phyloP scores from a whole-genome alignment of 108 stramenopile species.

The Fragilariopsis cylindrus region DNA sequence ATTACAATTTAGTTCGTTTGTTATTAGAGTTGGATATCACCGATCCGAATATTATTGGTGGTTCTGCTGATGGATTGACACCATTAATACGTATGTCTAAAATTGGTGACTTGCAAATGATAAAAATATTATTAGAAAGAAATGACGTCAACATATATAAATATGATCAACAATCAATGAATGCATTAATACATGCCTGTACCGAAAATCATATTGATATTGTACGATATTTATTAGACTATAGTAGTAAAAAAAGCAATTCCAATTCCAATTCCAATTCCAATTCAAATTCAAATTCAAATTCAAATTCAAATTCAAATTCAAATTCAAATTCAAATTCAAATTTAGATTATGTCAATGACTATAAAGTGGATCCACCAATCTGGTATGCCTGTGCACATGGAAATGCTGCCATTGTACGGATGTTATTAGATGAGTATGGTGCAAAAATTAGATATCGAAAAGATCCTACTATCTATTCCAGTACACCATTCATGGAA shows the following conservation, averaged over 20 bases:
- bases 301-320: background rate
- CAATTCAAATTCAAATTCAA: background rate
- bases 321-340: background rate
- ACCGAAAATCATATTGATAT: slow-evolving; percentile 13
- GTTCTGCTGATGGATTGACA: slow-evolving; percentile 15
- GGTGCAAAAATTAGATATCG: slow-evolving; percentile 17
- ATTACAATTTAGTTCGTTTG: background rate
- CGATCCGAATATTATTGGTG: slow-evolving; percentile 8
- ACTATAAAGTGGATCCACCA: slow-evolving; percentile 29
- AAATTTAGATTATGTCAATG: slow-evolving; percentile 13
- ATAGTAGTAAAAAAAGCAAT: background rate
- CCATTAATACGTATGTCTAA: slow-evolving; percentile 19
- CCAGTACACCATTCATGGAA: slow-evolving; percentile 29
- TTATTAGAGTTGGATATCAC: background rate
- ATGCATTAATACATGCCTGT: slow-evolving; percentile 33
- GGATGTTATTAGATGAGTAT: slow-evolving; percentile 1
- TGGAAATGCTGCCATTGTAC: slow-evolving; percentile 19
- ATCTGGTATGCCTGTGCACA: slow-evolving; percentile 29
- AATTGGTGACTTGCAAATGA: slow-evolving; percentile 1
- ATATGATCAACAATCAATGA: slow-evolving; percentile 36
- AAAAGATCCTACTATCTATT: slow-evolving; percentile 23
- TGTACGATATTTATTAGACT: background rate
- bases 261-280: background rate
- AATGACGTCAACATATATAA: background rate
- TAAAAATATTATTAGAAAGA: background rate